These are phyloP conservation scores for Penicillium frequentans DNA, from an alignment of 2,329 filamentous ascomycete species.

Conservation along the genomic window DNA sequence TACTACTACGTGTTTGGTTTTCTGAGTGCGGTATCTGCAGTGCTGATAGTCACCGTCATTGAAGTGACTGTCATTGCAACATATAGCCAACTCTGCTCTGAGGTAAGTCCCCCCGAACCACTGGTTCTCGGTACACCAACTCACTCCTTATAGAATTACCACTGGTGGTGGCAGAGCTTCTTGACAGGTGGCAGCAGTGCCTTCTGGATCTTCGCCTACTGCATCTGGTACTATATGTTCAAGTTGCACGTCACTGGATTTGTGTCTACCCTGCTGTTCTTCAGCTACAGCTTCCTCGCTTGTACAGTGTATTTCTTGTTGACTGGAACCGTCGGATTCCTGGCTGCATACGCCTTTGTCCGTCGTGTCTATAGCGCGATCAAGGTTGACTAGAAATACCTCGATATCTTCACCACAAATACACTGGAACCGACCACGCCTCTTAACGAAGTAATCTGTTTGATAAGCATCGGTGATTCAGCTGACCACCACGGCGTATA, in stretches of 20 bases:
- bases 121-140: too few species aligned
- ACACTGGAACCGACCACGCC: background rate
- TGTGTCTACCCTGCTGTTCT: slow-evolving; percentile 77
- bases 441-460: slow-evolving; percentile 14
- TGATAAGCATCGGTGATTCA: slow-evolving; percentile 22
- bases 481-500: slow-evolving; percentile 22
- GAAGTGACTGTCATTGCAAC: slow-evolving; percentile 82
- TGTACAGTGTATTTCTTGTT: slow-evolving; percentile 79
- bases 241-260: slow-evolving; percentile 80
- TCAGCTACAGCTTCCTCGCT: slow-evolving; percentile 79
- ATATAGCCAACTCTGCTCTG: slow-evolving; percentile 77
- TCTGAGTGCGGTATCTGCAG: slow-evolving; percentile 69
- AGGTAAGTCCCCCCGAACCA: slow-evolving; percentile 48
- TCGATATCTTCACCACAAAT: background rate
- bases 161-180: slow-evolving; percentile 94
- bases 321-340: slow-evolving; percentile 79
- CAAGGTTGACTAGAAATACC: slow-evolving; percentile 31
- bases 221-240: slow-evolving; percentile 78
- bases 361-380: slow-evolving; percentile 68
- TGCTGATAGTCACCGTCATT: slow-evolving; percentile 73
- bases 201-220: slow-evolving; percentile 80
- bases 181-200: slow-evolving; percentile 73
- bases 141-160: slow-evolving; percentile 61
- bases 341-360: slow-evolving; percentile 82
- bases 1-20: slow-evolving; percentile 94